Evolutionary conservation across 768 basidiomycete species (phyloP), one percentile per base, ranked within the genome.

Genomic region (Amanita molliuscula): DNA sequence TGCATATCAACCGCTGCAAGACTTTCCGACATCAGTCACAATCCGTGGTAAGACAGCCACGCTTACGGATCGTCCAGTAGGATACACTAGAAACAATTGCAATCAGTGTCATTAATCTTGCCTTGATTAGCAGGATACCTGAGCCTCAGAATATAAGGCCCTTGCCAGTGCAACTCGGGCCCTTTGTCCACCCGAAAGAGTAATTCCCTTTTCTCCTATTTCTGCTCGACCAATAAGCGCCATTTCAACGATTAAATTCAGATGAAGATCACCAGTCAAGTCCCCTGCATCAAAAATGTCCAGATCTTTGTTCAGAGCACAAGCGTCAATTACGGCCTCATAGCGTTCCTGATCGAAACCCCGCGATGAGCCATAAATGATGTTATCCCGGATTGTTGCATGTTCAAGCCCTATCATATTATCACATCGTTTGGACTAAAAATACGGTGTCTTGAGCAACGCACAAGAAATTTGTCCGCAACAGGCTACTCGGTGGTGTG

Each of bases 121-220:
- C 34, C 28, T 15, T 36, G 21, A 36, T 20, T 7, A n/a, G 50
- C 45, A 33, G 35, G 9, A 21, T 57, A 80, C 76, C 57, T 74
- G 71, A 4, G 82, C 81, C 52, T 73, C 70, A 16, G 88, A 85
- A 61, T 94, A 93, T 49, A 90, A 70, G 0, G 87, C 86, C 33
- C 89, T 71, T 3, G 91, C 91, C 15, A 91, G 71, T 3, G 84
- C 82, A 31, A 88, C 73, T 11, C 87, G 73, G 6, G 86, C 85
- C 42, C 82, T 67, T 59, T 88, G 83, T 1, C 86, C 86, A 2
- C 85, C 84, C 8, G 79, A 81, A n/a, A 83, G 61, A 0, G 81
- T 82, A 29, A 84, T 81, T 2, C 88, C 89, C 57, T 84, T 86
- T 61, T 92, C 89, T 42, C 87, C 88, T 48, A 89, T 83, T 61